These are phyloP conservation scores for Gleditsia sinensis DNA, from an alignment of 306 rosid species.

Conservation along the genomic window DNA sequence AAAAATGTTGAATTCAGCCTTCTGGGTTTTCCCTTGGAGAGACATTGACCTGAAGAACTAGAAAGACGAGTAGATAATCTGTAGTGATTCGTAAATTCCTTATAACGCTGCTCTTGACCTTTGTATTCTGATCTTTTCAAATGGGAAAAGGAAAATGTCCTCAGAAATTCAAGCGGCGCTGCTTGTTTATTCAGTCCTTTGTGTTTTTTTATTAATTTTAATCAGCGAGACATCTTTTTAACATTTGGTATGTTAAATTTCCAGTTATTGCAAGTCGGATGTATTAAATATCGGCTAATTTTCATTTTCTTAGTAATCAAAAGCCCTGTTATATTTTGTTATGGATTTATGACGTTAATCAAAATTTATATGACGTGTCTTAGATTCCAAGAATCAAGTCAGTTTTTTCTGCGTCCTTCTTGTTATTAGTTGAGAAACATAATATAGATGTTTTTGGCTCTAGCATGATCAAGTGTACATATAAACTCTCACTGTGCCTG, in stretches of 20 bases:
- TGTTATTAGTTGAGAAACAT: not conserved
- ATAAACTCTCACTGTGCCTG: not conserved
- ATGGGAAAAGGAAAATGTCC: not conserved
- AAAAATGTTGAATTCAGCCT: not conserved
- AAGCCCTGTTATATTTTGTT: not conserved
- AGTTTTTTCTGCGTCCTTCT: not conserved
- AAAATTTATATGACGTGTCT: not conserved
- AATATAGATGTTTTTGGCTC: not conserved
- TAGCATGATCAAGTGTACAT: not conserved
- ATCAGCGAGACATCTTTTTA: not conserved
- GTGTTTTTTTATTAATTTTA: too few species aligned
- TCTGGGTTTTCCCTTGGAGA: conserved; percentile 29
- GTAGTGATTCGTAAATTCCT: not conserved
- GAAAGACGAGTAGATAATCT: not conserved
- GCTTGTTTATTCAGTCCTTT: not conserved
- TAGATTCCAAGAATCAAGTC: not conserved
- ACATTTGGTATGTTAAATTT: not conserved
- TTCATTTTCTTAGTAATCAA: not conserved
- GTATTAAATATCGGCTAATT: not conserved
- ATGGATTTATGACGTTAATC: not conserved
- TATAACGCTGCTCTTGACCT: not conserved
- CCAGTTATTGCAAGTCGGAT: too few species aligned
- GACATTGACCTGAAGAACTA: conserved; percentile 11
- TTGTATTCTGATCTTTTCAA: not conserved
- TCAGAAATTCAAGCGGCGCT: not conserved